These are phyloP conservation scores for Flaveria linearis DNA, from an alignment of 129 eudicot species.

Conservation along the genomic window DNA sequence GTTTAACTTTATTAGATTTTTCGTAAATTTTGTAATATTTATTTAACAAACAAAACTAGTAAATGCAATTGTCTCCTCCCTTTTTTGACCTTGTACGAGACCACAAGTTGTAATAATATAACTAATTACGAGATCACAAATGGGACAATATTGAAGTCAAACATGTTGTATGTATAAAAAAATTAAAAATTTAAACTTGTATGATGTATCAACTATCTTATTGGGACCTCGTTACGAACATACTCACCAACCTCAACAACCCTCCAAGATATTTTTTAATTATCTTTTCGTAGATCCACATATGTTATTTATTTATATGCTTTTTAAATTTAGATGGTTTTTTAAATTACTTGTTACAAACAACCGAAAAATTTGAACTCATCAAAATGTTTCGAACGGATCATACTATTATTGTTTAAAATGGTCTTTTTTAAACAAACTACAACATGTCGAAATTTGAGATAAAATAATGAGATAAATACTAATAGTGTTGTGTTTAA, in stretches of 20 bases:
- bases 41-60: background rate
- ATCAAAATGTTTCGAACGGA: no score
- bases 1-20: background rate
- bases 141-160: conserved; percentile 2
- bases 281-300: background rate
- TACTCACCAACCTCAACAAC: conserved; percentile 14
- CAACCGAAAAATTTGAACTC: no score
- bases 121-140: no score
- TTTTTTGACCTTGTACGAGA: background rate
- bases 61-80: background rate
- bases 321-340: no score
- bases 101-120: background rate
- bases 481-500: no score
- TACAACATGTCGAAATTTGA: no score
- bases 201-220: background rate
- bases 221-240: conserved; percentile 13
- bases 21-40: background rate
- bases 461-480: no score
- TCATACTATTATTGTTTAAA: no score
- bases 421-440: no score
- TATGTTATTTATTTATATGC: no score
- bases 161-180: background rate
- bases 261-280: background rate
- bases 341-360: no score
- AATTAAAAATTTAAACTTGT: background rate